These are phyloP conservation scores for Rhizoclosmatium globosum DNA, from an alignment of 192 early-diverging fungal genomes.

Conservation along the genomic window DNA sequence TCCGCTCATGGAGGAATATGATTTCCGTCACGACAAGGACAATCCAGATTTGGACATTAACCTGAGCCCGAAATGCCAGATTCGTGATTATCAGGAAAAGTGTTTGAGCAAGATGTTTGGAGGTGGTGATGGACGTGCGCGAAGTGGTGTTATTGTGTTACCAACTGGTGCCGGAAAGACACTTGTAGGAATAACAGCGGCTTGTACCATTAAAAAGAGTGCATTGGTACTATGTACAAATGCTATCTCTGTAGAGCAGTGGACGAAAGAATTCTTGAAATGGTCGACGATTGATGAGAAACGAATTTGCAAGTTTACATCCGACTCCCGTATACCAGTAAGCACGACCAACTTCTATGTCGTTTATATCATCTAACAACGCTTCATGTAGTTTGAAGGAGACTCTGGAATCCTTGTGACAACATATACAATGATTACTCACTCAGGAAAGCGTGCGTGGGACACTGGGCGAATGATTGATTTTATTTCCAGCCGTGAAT, in stretches of 20 bases:
- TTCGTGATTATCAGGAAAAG: slow-evolving; percentile 98
- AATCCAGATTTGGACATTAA: slow-evolving; percentile 85
- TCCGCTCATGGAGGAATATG: slow-evolving; percentile 96
- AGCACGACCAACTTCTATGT: too few relatives aligned
- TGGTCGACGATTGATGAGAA: slow-evolving; percentile 94
- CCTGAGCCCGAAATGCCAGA: slow-evolving; percentile 92
- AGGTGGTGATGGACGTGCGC: slow-evolving; percentile 79
- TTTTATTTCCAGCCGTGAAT: slow-evolving; percentile 87
- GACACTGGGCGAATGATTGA: slow-evolving; percentile 94
- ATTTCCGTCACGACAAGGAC: slow-evolving; percentile 87
- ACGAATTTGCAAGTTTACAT: slow-evolving; percentile 96
- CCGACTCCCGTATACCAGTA: slow-evolving; percentile 69
- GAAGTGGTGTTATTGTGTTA: slow-evolving; percentile 97
- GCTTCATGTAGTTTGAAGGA: slow-evolving; percentile 71
- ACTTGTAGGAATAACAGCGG: slow-evolving; percentile 97
- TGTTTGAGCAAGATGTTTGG: slow-evolving; percentile 99
- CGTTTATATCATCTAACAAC: neutral
- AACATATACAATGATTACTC: slow-evolving; percentile 99
- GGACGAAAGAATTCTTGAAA: slow-evolving; percentile 96
- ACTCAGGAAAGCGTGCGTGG: slow-evolving; percentile 88
- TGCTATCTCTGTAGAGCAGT: slow-evolving; percentile 95
- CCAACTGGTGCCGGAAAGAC: slow-evolving; percentile 99
- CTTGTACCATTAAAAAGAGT: slow-evolving; percentile 98
- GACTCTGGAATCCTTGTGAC: slow-evolving; percentile 96
- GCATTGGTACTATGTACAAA: slow-evolving; percentile 94